Conservation (phyloP, 495 filamentous ascomycete species). For the Friedmanniomyces simplex region DNA sequence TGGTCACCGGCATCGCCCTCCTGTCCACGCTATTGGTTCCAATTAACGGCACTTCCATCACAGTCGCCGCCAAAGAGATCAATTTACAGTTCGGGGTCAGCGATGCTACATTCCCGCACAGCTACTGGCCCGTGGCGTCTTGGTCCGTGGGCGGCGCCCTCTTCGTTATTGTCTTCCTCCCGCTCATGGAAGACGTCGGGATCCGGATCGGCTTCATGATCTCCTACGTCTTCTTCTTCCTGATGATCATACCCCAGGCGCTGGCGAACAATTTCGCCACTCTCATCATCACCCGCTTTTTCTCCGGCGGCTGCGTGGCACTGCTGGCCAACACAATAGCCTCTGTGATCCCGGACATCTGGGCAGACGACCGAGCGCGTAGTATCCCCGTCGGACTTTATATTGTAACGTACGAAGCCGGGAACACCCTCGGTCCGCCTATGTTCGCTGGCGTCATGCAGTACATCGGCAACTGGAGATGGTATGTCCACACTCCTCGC, state of each 20-base stretch:
- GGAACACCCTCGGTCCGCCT: constrained; percentile 38
- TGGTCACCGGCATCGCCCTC: constrained; percentile 25
- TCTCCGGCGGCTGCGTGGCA: constrained; percentile 39
- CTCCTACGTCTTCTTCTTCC: constrained; percentile 36
- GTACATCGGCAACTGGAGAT: constrained; percentile 36
- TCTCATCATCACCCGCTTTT: constrained; percentile 38
- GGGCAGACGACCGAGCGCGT: constrained; percentile 31
- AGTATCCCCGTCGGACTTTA: constrained; percentile 41
- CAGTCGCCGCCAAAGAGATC: constrained; percentile 12
- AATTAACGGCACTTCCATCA: constrained; percentile 20
- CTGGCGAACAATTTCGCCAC: constrained; percentile 43
- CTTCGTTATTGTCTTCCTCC: constrained; percentile 39
- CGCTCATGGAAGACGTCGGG: constrained; percentile 44
- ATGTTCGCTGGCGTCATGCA: constrained; percentile 38
- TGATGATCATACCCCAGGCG: constrained; percentile 40
- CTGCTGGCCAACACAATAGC: constrained; percentile 39
- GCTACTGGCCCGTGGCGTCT: constrained; percentile 42
- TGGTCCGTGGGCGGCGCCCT: constrained; percentile 43
- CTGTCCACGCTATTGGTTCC: constrained; percentile 17
- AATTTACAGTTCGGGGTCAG: constrained; percentile 28
- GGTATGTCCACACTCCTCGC: constrained; percentile 17
- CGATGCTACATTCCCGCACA: constrained; percentile 41
- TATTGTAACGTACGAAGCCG: constrained; percentile 35
- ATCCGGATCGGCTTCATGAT: constrained; percentile 37
- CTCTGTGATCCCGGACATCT: constrained; percentile 41